A percentile compares a stretch with the other conserved stretches of the same genome.
phyloP scores from a whole-genome alignment of 2,329 filamentous ascomycete genomes.

The Talaromyces albobiverticillius region DNA sequence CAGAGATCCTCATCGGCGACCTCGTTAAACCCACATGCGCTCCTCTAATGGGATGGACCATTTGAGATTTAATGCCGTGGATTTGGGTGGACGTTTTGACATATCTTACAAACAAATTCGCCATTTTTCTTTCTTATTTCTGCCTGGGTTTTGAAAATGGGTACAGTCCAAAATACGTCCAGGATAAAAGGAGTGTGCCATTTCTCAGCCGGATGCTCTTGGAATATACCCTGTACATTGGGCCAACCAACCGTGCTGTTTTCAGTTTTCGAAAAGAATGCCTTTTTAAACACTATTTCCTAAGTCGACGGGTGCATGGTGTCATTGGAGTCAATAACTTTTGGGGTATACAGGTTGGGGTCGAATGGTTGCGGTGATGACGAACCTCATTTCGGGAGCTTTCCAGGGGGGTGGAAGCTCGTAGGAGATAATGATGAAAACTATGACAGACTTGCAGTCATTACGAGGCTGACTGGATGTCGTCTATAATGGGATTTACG shows the following conservation, averaged over 20 bases:
- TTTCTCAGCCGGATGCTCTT: not conserved
- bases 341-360: constrained; percentile 2
- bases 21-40: constrained; percentile 27
- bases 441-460: constrained; percentile 10
- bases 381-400: constrained; percentile 4
- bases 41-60: not conserved
- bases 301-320: constrained; percentile 9
- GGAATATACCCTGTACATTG: not conserved
- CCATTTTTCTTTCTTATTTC: not conserved
- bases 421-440: constrained; percentile 12
- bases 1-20: constrained; percentile 36
- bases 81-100: not conserved
- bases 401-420: not conserved
- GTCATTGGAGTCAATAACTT: constrained; percentile 11
- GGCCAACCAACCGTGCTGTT: not conserved
- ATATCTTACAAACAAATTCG: not conserved
- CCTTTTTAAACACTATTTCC: constrained; percentile 9
- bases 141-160: not conserved
- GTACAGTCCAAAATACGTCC: not conserved
- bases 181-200: constrained; percentile 2
- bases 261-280: constrained; percentile 9
- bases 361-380: constrained; percentile 5
- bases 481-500: constrained; percentile 9
- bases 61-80: not conserved
- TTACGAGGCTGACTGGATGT: constrained; percentile 14